phyloP scores from a whole-genome alignment of 371 early-diverging fungal genomes.

The Lichtheimia ramosa region DNA sequence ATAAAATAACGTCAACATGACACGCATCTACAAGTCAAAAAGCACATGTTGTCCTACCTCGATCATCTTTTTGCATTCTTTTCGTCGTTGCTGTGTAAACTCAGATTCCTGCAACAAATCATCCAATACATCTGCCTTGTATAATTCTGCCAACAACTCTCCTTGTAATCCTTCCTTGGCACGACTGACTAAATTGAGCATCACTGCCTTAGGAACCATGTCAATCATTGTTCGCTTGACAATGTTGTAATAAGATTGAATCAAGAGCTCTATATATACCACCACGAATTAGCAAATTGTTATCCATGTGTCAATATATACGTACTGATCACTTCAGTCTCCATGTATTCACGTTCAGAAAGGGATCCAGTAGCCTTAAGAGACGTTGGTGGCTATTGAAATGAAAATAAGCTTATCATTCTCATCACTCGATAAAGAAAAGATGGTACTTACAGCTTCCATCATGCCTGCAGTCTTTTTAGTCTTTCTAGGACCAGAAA shows the following conservation, averaged over 20 bases:
- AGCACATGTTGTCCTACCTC: constrained; percentile 72
- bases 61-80: constrained; percentile 98
- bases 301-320: constrained; percentile 48
- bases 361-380: constrained; percentile 93
- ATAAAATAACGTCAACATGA: not conserved
- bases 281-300: not conserved
- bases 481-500: constrained; percentile 75
- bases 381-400: constrained; percentile 82
- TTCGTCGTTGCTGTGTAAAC: constrained; percentile 85
- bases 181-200: constrained; percentile 93
- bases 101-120: constrained; percentile 96
- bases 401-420: not conserved
- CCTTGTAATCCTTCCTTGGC: constrained; percentile 95
- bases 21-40: not conserved
- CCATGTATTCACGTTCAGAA: constrained; percentile 95
- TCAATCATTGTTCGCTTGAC: constrained; percentile 98
- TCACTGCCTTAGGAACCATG: constrained; percentile 99
- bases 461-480: constrained; percentile 54
- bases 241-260: constrained; percentile 96
- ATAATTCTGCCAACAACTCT: constrained; percentile 94
- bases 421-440: no score
- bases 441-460: constrained; percentile 76
- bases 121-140: constrained; percentile 91
- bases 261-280: constrained; percentile 78
- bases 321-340: constrained; percentile 96